Base-by-base conservation (phyloP, 164 flowering plant genomes). In the Malania oleifera region DNA sequence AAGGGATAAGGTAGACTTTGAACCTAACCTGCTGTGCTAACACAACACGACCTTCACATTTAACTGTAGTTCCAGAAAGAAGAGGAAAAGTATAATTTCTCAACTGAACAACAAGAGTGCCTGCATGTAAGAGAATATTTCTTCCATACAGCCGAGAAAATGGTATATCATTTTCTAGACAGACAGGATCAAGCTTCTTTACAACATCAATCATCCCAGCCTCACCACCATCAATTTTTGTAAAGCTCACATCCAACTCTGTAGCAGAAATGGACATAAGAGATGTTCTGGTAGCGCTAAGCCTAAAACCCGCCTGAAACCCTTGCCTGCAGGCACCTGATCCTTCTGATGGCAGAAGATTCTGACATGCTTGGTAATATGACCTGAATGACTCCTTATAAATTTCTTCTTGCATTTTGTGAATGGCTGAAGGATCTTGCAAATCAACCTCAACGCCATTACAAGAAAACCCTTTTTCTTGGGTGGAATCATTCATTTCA, bases 281-380 rank as follows among this genome's bases (percentile, higher is more conserved):
- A 61, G 96, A 86, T 65, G 82, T 78, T 73, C 97, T 76, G 8
- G 83, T 50, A 41, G 81, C 70, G 60, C 91, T 91, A 45, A 81
- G 82, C 72, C 68, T 91, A 56, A 95, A 95, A 60, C 97, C 99
- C 64, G 93, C 71, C 74, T 91, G 99, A 73, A 95, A 95, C 14
- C 90, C 99, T 53, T 57, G 73, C 59, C 40, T 68, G 69, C 83
- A 95, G 34, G 99, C 93, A 74, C 97, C 99, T 46, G 99, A 95
- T 64, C 91, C 97, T 69, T 85, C 84, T 11, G 90, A 76, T 35
- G 69, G 61, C 14, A 61, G 70, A 62, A 87, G 78, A 24, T 70
- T 77, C 71, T 81, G 86, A 49, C 97, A 95, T 60, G 95, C 91
- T 73, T 71, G 61, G 70, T 83, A 91, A 73, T 95, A 95, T 37